Conservation (phyloP, 2,329 filamentous ascomycete species). For the Chrysosporium queenslandicum region DNA sequence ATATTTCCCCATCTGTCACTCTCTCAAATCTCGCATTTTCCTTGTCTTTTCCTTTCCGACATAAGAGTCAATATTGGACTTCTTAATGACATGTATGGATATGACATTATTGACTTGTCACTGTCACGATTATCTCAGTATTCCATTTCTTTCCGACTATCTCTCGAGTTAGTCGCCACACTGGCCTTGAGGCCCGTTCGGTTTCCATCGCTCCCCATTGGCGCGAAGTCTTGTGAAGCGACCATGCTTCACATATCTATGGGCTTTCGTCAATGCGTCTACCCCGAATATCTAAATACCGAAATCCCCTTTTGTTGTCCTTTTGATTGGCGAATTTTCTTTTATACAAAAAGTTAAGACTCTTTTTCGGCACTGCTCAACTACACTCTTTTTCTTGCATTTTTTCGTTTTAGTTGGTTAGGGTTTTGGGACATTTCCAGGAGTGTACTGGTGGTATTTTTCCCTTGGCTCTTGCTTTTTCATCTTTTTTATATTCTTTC, state of each 20-base stretch:
- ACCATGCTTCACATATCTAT: neutral
- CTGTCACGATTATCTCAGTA: conserved; percentile 4
- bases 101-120: conserved; percentile 14
- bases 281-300: no score
- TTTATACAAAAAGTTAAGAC: neutral
- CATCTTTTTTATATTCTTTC: neutral
- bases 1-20: neutral
- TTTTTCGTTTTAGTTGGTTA: neutral
- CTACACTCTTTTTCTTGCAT: neutral
- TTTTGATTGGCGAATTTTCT: no score
- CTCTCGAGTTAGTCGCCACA: neutral
- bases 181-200: neutral
- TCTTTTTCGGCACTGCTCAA: neutral
- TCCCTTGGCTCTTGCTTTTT: neutral
- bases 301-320: no score
- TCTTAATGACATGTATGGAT: conserved; percentile 17
- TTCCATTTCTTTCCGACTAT: neutral
- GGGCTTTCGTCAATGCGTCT: neutral
- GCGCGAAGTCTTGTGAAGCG: neutral
- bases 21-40: conserved; percentile 1
- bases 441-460: neutral
- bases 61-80: conserved; percentile 2
- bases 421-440: neutral
- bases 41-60: neutral
- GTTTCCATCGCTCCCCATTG: neutral